Evolutionary conservation across 768 basidiomycete species (phyloP), one percentile per base, ranked within the genome.

Genomic region (Termitomyces heimii): DNA sequence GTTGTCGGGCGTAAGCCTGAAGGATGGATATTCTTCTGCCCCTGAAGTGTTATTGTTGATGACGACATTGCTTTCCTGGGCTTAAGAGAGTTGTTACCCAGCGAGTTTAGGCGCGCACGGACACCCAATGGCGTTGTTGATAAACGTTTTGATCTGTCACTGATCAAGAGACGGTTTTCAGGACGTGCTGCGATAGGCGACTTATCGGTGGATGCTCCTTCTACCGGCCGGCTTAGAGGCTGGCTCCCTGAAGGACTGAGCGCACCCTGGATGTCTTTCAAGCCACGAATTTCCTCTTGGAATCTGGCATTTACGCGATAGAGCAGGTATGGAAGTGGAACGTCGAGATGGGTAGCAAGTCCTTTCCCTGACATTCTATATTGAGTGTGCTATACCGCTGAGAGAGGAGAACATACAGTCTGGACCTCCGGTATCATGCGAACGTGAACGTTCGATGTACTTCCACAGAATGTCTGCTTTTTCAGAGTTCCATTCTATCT

Each of bases 381-480:
- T 26, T 3, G 42, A 35, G 39, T 20, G 54, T 32, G 48, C 40
- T 50, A 49, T 52, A 43, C 37, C 52, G 26, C 55, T 28, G 46
- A 35, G 28, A 55, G 43, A 39, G 46, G 42, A 35, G 20, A 10
- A 78, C 87, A 73, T 65, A 92, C 92, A 94, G 70, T 94, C 91
- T 37, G 89, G 83, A 40, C 82, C 88, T 18, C 82, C 81, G 53
- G 83, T 85, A 60, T 91, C 88, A 29, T 80, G 82, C 5, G 84
- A 80, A 54, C 89, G 80, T 34, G 89, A 89, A 63, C 83, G 80
- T 53, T 90, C 86, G 60, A 94, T 92, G 44, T 89, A 88, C 69
- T 91, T 89, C 92, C 92, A 94, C 8, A 94, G 75, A 6, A 90
- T 82, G 60, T 86, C 86, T 45, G 92, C 92, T 68, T 93, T 94